These are phyloP conservation scores for Kingdonia uniflora DNA, from an alignment of 164 flowering plant genomes.

Conservation along the genomic window DNA sequence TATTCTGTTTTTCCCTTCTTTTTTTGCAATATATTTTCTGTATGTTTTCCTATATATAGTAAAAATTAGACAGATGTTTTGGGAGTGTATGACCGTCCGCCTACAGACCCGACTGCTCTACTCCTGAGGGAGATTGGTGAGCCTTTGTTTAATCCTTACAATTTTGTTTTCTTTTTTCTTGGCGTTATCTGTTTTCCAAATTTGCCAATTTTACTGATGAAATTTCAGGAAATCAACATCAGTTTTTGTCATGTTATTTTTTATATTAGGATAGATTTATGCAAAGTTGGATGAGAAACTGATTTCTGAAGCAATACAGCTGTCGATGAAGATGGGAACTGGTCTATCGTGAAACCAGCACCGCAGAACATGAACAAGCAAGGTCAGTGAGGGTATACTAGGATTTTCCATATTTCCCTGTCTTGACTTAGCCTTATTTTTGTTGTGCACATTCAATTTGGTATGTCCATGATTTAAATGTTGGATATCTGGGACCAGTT, in stretches of 20 bases:
- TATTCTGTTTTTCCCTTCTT: not conserved
- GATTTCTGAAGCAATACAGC: constrained; percentile 34
- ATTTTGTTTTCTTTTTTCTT: too few species aligned
- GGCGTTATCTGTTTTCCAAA: too few species aligned
- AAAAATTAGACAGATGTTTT: constrained; percentile 77
- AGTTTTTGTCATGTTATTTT: not conserved
- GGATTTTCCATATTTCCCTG: not conserved
- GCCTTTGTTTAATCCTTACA: constrained; percentile 6
- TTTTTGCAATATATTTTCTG: not conserved
- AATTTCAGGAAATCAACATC: not conserved
- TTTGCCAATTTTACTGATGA: too few species aligned
- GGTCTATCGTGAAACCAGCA: constrained; percentile 67
- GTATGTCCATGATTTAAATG: too few species aligned
- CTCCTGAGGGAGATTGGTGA: constrained; percentile 82
- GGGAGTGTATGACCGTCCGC: constrained; percentile 93
- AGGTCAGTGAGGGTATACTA: constrained; percentile 36
- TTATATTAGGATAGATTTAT: not conserved
- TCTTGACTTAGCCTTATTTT: too few species aligned
- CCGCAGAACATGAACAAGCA: constrained; percentile 31
- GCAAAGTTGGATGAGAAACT: not conserved
- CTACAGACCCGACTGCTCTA: constrained; percentile 63
- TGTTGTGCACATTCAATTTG: too few species aligned
- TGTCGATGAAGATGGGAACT: constrained; percentile 74
- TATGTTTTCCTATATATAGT: constrained; percentile 25
- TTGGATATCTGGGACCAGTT: too few species aligned